Base-by-base conservation (phyloP, 2,329 filamentous ascomycete genomes). In the Pseudogymnoascus sp. region DNA sequence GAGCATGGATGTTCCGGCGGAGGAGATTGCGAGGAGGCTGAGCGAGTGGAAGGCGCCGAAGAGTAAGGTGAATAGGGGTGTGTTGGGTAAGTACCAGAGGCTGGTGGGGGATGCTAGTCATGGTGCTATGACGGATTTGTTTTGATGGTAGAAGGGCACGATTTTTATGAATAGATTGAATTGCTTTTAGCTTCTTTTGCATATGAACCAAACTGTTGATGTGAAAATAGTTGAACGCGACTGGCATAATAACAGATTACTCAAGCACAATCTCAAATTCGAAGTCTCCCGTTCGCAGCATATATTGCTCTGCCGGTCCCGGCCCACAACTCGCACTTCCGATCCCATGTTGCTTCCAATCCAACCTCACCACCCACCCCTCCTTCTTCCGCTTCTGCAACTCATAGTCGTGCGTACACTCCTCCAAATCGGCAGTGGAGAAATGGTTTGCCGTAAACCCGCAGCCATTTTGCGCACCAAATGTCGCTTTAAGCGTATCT, bases 91-190 rank as follows among this genome's bases (percentile, higher is more conserved):
- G 80, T 97, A 97, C 78, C 90, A 90, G 6, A 78, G 83, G 45
- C 75, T 97, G 70, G 93, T 97, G 0, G 89, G 92, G 1, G 92
- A 97, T 82, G 93, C 93, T 10, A 93, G 89, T 73, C 89, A 93
- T 70, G 93, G 93, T 4, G 92, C 92, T 7, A 89, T 96, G 76
- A 96, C 92, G 39, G 92, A 96, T 78, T 73, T 87, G 63, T 90
- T 86, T 64, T 84, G 37, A 68, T 38, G 35, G 5, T 35, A 35
- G 33, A 35, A 11, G 33, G 8, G 33, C 33, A 12, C n/a, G 12
- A n/a, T 1, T 38, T 38, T 21, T 12, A 14, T 43, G 39, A 14
- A 43, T 43, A 43, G 39, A 43, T 43, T 16, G 16, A 11, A 43
- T 43, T 43, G 21, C 16, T 19, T n/a, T 33, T 21, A 43, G 21